Conservation (phyloP, 345 rosid genomes). For the Boechera divaricarpa region DNA sequence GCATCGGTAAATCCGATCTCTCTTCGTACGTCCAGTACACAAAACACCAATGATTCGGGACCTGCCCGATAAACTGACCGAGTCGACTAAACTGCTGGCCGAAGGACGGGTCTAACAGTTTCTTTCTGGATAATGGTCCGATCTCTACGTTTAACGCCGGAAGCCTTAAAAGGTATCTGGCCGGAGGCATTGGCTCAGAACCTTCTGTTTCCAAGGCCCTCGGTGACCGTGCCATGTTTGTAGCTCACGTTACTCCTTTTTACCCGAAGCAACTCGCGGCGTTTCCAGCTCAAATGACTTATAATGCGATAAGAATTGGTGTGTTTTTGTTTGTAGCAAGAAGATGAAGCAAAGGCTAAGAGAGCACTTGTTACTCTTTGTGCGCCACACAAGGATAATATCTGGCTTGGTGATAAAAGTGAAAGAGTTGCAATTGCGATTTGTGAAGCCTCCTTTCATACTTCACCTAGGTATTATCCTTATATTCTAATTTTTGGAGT, state of each 20-base stretch:
- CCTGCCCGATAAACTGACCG: no score
- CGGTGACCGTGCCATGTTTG: constrained; percentile 73
- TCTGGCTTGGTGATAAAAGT: constrained; percentile 86
- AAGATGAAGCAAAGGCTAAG: constrained; percentile 79
- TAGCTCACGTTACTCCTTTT: constrained; percentile 84
- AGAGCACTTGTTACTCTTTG: constrained; percentile 75
- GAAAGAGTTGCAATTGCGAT: constrained; percentile 92
- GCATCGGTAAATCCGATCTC: no score
- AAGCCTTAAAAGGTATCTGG: constrained; percentile 72
- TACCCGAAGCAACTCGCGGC: constrained; percentile 65
- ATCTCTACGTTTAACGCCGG: constrained; percentile 49
- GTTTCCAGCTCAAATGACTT: constrained; percentile 56
- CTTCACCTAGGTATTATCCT: constrained; percentile 66
- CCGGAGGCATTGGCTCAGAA: constrained; percentile 67
- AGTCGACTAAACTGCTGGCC: no score
- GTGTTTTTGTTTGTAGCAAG: constrained; percentile 57
- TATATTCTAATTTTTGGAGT: constrained; percentile 18
- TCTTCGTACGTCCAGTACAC: no score
- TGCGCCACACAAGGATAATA: constrained; percentile 77
- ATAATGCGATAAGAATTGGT: background rate
- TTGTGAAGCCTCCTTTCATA: constrained; percentile 87
- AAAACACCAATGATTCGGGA: no score
- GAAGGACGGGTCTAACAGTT: no score
- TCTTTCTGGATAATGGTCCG: constrained; percentile 29
- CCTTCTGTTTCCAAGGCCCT: constrained; percentile 78